Conservation (phyloP, 495 filamentous ascomycete genomes). For the Echria macrotheca region DNA sequence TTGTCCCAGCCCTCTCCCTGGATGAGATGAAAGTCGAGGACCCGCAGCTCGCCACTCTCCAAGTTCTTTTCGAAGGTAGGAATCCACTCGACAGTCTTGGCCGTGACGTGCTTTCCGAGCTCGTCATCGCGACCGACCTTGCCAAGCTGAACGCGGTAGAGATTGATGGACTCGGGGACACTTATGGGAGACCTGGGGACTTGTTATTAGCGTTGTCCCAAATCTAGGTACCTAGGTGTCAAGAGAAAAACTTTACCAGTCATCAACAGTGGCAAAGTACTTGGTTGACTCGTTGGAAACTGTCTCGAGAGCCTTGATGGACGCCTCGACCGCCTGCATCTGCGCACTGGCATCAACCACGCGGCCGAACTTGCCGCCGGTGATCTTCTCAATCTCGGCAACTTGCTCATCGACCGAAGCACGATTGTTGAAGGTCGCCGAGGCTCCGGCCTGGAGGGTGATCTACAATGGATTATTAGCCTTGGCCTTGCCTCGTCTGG, state of each 20-base stretch:
- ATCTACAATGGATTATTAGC: constrained; percentile 13
- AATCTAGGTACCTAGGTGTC: too few species aligned
- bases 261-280: constrained; percentile 38
- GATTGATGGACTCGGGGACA: constrained; percentile 8
- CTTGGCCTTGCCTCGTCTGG: background rate
- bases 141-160: constrained; percentile 21
- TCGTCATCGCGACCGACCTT: constrained; percentile 11
- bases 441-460: constrained; percentile 27
- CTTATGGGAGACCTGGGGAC: constrained; percentile 17
- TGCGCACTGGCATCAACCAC: constrained; percentile 38
- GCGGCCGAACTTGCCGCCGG: constrained; percentile 32
- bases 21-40: constrained; percentile 19
- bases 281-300: constrained; percentile 23
- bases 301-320: constrained; percentile 24
- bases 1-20: constrained; percentile 15
- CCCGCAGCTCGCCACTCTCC: constrained; percentile 10
- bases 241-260: constrained; percentile 27
- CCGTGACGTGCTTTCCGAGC: constrained; percentile 9
- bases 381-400: constrained; percentile 30
- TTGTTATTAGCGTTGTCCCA: too few species aligned
- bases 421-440: constrained; percentile 36
- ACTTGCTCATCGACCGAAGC: constrained; percentile 30
- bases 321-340: constrained; percentile 27
- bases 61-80: constrained; percentile 16
- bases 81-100: constrained; percentile 4